Percentiles rank a stretch among this genome's conserved stretches.
These are phyloP conservation scores for Phoma sp. DNA, from an alignment of 2,329 filamentous ascomycete species.

Conservation along the genomic window DNA sequence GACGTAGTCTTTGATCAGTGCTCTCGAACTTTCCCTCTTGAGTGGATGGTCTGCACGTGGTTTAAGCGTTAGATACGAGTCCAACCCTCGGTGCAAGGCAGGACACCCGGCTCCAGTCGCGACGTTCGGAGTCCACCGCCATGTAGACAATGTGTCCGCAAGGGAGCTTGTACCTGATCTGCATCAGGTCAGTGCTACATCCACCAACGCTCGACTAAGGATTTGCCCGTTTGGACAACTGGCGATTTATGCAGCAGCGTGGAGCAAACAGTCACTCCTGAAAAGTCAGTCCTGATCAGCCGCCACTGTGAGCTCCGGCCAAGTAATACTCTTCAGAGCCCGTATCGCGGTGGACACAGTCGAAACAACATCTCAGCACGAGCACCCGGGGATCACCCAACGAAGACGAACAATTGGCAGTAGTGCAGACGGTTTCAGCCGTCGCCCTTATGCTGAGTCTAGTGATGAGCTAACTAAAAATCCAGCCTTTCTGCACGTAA, in stretches of 20 bases:
- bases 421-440: neutral
- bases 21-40: neutral
- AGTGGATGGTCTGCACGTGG: constrained; percentile 5
- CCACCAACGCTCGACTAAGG: neutral
- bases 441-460: neutral
- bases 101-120: neutral
- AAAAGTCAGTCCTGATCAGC: neutral
- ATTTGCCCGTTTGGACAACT: constrained; percentile 4
- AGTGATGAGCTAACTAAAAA: neutral
- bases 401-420: neutral
- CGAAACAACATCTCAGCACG: neutral
- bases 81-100: neutral
- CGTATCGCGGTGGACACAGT: neutral
- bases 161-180: constrained; percentile 3
- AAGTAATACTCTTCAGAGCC: neutral
- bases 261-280: neutral
- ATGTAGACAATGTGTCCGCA: neutral
- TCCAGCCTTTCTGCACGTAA: neutral
- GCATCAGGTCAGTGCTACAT: neutral
- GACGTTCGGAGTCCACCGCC: neutral
- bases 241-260: constrained; percentile 12
- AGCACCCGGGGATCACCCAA: neutral
- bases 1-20: neutral
- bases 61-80: constrained; percentile 6
- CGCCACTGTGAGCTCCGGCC: constrained; percentile 4